Evolutionary conservation across 1,139 yeast genomes (phyloP).

Genomic region (Magnusiomyces clavatus): DNA sequence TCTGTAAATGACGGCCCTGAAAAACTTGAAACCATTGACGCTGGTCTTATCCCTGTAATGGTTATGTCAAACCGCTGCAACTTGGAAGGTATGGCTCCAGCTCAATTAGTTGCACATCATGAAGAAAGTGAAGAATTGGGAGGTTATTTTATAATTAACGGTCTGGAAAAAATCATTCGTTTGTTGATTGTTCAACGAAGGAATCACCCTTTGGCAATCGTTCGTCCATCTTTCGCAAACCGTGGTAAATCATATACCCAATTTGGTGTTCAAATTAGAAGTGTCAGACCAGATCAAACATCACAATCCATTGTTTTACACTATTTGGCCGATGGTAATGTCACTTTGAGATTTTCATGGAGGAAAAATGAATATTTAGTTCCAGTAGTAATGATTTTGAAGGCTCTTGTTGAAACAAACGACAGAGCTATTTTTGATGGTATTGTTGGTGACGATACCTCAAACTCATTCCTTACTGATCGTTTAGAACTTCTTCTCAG

Average conservation of each 20-base stretch:
- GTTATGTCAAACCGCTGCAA: slow-evolving; percentile 85
- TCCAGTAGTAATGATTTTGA: slow-evolving; percentile 87
- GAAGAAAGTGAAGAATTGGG: slow-evolving; percentile 97
- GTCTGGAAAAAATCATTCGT: slow-evolving; percentile 92
- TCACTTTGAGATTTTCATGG: slow-evolving; percentile 95
- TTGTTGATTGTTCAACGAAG: slow-evolving; percentile 97
- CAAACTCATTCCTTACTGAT: slow-evolving; percentile 92
- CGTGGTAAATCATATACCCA: slow-evolving; percentile 88
- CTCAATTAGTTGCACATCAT: slow-evolving; percentile 63
- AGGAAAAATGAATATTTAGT: slow-evolving; percentile 89
- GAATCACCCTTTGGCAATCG: slow-evolving; percentile 95
- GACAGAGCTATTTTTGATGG: slow-evolving; percentile 96
- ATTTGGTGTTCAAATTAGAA: slow-evolving; percentile 89
- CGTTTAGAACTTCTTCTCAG: slow-evolving; percentile 90
- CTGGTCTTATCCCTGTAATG: slow-evolving; percentile 91
- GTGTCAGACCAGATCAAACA: slow-evolving; percentile 93
- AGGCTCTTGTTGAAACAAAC: slow-evolving; percentile 82
- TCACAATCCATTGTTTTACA: slow-evolving; percentile 96
- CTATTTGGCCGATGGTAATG: slow-evolving; percentile 91
- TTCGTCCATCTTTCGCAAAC: slow-evolving; percentile 88
- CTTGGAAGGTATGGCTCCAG: slow-evolving; percentile 72
- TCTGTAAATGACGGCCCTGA: slow-evolving; percentile 78
- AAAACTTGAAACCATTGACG: slow-evolving; percentile 72
- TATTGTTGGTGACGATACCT: slow-evolving; percentile 79
- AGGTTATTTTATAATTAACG: slow-evolving; percentile 93